phyloP scores from a whole-genome alignment of 352 stramenopile genomes.

The Phytophthora pluvialis region DNA sequence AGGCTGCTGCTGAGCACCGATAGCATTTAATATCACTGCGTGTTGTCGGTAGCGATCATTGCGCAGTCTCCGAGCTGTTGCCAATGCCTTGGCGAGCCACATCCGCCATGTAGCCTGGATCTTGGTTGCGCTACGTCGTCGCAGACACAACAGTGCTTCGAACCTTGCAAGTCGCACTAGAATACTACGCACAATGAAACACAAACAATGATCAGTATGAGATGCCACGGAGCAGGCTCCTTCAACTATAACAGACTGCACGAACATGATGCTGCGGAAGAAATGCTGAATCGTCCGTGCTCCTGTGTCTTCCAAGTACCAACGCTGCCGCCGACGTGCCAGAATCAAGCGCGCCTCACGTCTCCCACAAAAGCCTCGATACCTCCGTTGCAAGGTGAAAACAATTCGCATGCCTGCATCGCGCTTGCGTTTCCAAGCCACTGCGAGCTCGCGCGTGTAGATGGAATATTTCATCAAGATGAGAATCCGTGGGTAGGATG shows the following conservation, averaged over 20 bases:
- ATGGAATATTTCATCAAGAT: constrained; percentile 56
- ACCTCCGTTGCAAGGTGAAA: constrained; percentile 42
- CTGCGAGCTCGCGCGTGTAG: constrained; percentile 59
- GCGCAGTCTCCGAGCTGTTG: constrained; percentile 46
- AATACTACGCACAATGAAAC: constrained; percentile 44
- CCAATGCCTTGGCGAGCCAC: constrained; percentile 67
- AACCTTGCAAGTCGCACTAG: constrained; percentile 57
- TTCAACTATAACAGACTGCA: constrained; percentile 6
- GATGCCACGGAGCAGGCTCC: not conserved
- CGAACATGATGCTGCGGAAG: constrained; percentile 78
- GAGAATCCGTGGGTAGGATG: constrained; percentile 47
- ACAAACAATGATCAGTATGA: constrained; percentile 7
- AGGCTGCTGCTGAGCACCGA: constrained; percentile 29
- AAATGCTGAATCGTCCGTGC: constrained; percentile 73
- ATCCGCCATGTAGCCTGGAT: constrained; percentile 85
- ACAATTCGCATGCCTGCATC: constrained; percentile 55
- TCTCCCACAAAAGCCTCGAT: constrained; percentile 60
- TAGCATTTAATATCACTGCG: constrained; percentile 33
- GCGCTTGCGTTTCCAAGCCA: constrained; percentile 65
- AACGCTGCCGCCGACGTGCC: constrained; percentile 36
- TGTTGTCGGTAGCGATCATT: constrained; percentile 46
- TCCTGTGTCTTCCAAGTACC: constrained; percentile 45
- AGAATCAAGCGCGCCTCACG: constrained; percentile 39
- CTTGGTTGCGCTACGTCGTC: constrained; percentile 45
- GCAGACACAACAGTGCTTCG: constrained; percentile 40